These are phyloP conservation scores for Ogataea polymorpha DNA, from an alignment of 805 yeast genomes.

Conservation along the genomic window DNA sequence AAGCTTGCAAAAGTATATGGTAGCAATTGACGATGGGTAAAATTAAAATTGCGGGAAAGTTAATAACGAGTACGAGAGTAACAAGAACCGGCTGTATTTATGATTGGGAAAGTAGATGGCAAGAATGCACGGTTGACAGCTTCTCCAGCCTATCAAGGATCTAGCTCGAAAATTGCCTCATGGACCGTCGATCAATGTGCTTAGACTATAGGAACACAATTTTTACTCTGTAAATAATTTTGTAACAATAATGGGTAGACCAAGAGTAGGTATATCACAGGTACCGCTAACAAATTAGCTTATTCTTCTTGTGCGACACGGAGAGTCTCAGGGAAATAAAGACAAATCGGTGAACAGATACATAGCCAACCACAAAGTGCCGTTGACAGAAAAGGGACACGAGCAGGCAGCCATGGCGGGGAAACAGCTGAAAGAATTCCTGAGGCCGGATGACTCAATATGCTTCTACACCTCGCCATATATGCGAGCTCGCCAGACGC, in stretches of 20 bases:
- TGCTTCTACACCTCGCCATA: constrained; percentile 87
- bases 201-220: not conserved
- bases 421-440: constrained; percentile 33
- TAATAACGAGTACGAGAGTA: not conserved
- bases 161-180: too few species aligned
- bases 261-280: constrained; percentile 36
- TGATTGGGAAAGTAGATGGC: too few species aligned
- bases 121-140: too few species aligned
- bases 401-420: constrained; percentile 63
- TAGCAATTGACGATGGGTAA: not conserved
- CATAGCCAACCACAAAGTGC: constrained; percentile 77
- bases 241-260: constrained; percentile 35
- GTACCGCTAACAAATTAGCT: constrained; percentile 33
- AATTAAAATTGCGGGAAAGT: not conserved
- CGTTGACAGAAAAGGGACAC: constrained; percentile 70
- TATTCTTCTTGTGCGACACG: constrained; percentile 82
- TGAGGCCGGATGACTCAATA: constrained; percentile 50
- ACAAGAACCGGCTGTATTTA: too few species aligned
- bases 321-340: constrained; percentile 87
- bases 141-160: too few species aligned
- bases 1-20: constrained; percentile 41
- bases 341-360: constrained; percentile 78
- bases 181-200: too few species aligned
- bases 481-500: constrained; percentile 77
- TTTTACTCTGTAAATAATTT: not conserved